These are phyloP conservation scores for Zymoseptoria passerinii DNA, from an alignment of 2,329 filamentous ascomycete species.

Conservation along the genomic window DNA sequence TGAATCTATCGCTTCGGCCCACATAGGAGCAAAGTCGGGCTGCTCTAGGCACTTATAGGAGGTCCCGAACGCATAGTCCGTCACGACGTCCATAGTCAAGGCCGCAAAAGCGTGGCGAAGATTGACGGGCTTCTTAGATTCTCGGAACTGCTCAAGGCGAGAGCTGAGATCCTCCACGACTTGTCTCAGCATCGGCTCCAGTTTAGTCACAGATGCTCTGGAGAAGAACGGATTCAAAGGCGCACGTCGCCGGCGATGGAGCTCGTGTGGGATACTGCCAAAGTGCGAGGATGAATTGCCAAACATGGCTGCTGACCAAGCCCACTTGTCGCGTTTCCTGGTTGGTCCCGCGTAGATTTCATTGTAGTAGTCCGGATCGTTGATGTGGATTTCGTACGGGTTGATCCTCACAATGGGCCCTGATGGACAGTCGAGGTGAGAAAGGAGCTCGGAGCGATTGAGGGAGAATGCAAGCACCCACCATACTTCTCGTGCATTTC, in stretches of 20 bases:
- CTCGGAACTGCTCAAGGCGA: slow-evolving; percentile 9
- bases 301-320: slow-evolving; percentile 8
- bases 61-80: slow-evolving; percentile 13
- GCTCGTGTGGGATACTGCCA: slow-evolving; percentile 4
- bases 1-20: slow-evolving; percentile 6
- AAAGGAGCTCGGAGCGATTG: slow-evolving; percentile 1
- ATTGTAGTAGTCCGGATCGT: slow-evolving; percentile 32
- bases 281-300: slow-evolving; percentile 5
- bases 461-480: background rate
- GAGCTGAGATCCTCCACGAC: slow-evolving; percentile 4
- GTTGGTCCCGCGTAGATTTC: slow-evolving; percentile 18
- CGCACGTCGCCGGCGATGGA: slow-evolving; percentile 8
- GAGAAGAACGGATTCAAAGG: slow-evolving; percentile 12
- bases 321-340: slow-evolving; percentile 13
- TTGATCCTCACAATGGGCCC: slow-evolving; percentile 38
- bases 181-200: slow-evolving; percentile 6
- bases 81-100: slow-evolving; percentile 14
- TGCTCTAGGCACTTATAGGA: slow-evolving; percentile 5
- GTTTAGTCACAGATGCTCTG: slow-evolving; percentile 3
- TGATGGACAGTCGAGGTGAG: slow-evolving; percentile 28
- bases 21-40: slow-evolving; percentile 7
- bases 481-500: slow-evolving; percentile 11
- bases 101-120: slow-evolving; percentile 12
- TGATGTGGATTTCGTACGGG: slow-evolving; percentile 37
- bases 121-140: slow-evolving; percentile 8